Conservation (phyloP, 2,329 filamentous ascomycete genomes). For the Trichoderma koningiopsis region DNA sequence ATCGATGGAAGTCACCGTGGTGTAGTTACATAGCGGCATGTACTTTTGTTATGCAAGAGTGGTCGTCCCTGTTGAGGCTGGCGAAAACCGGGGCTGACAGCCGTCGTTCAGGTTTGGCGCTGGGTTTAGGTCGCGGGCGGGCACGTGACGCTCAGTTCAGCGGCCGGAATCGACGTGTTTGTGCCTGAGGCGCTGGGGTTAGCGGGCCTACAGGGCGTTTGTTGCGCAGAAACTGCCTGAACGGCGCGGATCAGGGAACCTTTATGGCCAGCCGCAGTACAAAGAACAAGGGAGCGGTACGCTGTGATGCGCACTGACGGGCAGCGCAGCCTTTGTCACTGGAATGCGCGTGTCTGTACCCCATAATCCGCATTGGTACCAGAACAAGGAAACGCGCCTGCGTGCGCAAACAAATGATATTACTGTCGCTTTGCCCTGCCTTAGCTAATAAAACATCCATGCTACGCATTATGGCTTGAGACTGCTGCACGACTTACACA, state of each 20-base stretch:
- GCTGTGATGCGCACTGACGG: not conserved
- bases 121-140: constrained; percentile 13
- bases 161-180: not conserved
- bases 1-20: constrained; percentile 40
- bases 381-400: not conserved
- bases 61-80: constrained; percentile 29
- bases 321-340: constrained; percentile 9
- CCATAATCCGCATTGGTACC: not conserved
- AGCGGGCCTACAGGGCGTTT: constrained; percentile 4
- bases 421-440: not conserved
- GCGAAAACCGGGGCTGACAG: constrained; percentile 28
- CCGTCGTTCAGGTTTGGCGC: constrained; percentile 25
- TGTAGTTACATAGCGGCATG: constrained; percentile 39
- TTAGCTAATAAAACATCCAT: not conserved
- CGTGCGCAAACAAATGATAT: not conserved
- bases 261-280: constrained; percentile 9
- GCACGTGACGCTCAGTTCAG: constrained; percentile 25
- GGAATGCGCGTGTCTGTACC: constrained; percentile 11
- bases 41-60: constrained; percentile 39
- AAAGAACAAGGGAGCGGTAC: not conserved
- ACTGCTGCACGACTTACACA: not conserved
- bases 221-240: not conserved
- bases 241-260: not conserved
- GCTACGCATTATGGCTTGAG: not conserved
- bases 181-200: not conserved